Evolutionary conservation across 306 rosid species (phyloP), one percentile per base, ranked within the genome.

Genomic region (Coriaria nepalensis): DNA sequence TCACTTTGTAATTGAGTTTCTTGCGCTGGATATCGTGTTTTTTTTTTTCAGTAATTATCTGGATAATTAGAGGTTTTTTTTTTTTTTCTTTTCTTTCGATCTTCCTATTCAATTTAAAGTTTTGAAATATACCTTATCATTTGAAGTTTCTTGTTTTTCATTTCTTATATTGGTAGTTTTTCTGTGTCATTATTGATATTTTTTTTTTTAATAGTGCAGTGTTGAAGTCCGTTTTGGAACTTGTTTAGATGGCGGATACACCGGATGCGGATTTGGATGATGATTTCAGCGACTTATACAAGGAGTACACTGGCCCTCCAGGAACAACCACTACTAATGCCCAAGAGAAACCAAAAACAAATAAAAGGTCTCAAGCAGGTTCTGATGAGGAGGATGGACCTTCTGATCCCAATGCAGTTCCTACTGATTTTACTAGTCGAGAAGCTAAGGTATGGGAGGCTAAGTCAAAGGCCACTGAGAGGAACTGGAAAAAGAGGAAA

Each of bases 371-470:
- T 5, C 72, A 60, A 58, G 81, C 73, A 2, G 92, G 92, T 33
- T 85, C 93, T 6, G 94, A 85, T 0, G 96, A 77, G 68, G 96
- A 85, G 49, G 94, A 77, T 54, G 96, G 78, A 47, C 66, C 69
- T 38, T 81, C 79, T 8, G 94, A 92, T 52, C 98, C 98, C 11
- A 92, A 92, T 59, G 96, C 98, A 9, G 94, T 92, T 10, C 98
- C 98, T 2, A 92, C 94, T 5, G 98, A 82, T 75, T 92, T 92
- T 52, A 92, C 95, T 7, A 92, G 98, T 79, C 76, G 98, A 37
- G 98, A 92, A 71, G 98, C 98, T 8, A 92, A 92, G 81, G 87
- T 92, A 50, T 92, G 98, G 98, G 94, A 92, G 71, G 98, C 98
- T 37, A 92, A 92, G 79, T 92, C 98, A 0, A 92, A 92, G 73